A percentile compares a stretch with the other conserved stretches of the same genome.
Evolutionary conservation across 2,329 filamentous ascomycete genomes (phyloP).

Genomic region (Colletotrichum sublineola): DNA sequence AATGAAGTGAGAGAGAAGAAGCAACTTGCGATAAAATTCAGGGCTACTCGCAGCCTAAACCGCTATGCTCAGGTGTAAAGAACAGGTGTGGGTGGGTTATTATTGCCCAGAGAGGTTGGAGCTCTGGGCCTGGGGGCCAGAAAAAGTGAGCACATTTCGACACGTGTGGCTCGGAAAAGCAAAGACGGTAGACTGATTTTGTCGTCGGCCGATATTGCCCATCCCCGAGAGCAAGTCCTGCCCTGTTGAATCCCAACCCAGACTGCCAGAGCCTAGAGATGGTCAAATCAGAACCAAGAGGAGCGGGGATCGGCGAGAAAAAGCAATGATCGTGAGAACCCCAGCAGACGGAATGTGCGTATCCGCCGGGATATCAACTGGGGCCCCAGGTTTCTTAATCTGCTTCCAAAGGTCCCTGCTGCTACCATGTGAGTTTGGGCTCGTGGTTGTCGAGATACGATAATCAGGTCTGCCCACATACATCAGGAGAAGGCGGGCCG

Average conservation of each 20-base stretch:
- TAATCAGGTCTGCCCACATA: background rate
- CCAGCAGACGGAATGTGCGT: background rate
- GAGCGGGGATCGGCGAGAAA: background rate
- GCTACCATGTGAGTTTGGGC: background rate
- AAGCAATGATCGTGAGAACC: constrained; percentile 19
- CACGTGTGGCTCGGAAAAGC: constrained; percentile 1
- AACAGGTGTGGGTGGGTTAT: background rate
- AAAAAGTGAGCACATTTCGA: constrained; percentile 11
- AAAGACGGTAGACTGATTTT: background rate
- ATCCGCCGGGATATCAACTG: background rate
- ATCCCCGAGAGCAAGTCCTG: background rate
- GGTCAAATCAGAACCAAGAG: constrained; percentile 1
- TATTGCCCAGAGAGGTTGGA: background rate
- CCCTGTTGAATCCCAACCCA: background rate
- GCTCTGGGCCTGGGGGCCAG: background rate
- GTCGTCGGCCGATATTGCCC: background rate
- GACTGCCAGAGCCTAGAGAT: background rate
- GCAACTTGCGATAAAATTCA: constrained; percentile 15
- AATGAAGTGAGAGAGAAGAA: constrained; percentile 11
- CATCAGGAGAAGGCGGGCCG: background rate
- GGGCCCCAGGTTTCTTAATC: background rate
- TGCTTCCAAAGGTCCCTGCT: background rate
- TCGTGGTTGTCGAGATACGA: background rate
- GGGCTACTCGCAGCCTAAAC: background rate
- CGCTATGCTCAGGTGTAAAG: constrained; percentile 2